Evolutionary conservation across 352 stramenopile genomes (phyloP), one percentile per base, ranked within the genome.

Genomic region (Blastocystis sp.): DNA sequence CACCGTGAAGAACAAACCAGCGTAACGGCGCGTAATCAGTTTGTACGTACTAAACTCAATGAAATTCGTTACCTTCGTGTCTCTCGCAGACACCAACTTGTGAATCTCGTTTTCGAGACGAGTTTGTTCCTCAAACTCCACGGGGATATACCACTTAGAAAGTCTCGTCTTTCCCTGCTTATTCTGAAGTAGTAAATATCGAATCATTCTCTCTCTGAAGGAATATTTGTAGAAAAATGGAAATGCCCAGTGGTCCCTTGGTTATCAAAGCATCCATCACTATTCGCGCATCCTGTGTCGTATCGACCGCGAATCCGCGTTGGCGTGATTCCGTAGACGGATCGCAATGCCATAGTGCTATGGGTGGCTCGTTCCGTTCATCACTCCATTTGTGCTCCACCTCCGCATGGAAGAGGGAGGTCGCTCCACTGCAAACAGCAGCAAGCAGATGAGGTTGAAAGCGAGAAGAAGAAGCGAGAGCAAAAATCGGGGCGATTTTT

Each of bases 111-210:
- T 90, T 91, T 98, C 95, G 16, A 98, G 92, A 4, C 93, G 93
- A 65, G 93, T 79, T 90, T 93, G 92, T 51, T 94, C 92, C 33
- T 91, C 89, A 65, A 94, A 92, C 55, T 96, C 94, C 65, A 95
- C 93, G 31, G 94, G 92, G 76, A 95, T 93, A 91, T 98, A 99
- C 95, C 96, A 99, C 94, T 99, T 99, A 79, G 96, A 98, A 50
- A 99, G 92, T 13, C 97, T 93, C n/a, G 97, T 99, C 92, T 99
- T 99, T 45, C 97, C 97, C 93, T 99, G 96, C 16, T 95, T 94
- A 92, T 98, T 99, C 94, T 99, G 96, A 65, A 99, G 93, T 80
- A 99, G 92, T 88, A 99, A 98, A 93, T 99, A 99, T 88, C 95
- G 94, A 89, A 98, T 98, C 95, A 89, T 89, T 26, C 29, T 65